Base-by-base conservation (phyloP, 176 grass and related monocot genomes). In the Paspalum vaginatum region DNA sequence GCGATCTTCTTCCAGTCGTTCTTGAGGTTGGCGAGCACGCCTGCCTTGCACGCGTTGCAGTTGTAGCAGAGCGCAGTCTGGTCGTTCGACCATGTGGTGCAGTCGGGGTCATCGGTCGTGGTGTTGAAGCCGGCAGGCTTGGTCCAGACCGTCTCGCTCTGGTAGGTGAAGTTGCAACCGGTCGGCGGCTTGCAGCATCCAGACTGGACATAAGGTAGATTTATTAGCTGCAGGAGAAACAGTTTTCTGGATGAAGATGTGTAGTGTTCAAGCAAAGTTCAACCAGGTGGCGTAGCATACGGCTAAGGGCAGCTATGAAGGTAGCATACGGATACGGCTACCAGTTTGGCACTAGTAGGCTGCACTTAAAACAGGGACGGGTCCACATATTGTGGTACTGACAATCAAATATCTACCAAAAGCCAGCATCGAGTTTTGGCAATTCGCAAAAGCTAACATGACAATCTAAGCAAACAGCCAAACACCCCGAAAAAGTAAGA, bases 1-100 rank as follows among this genome's bases (percentile, higher is more conserved):
- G 92, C 92, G 7, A 99, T 91, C 79, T 95, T 99, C 86, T 95
- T 99, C 96, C 92, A 99, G 79, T 93, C 93, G 11, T 83, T 87
- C 90, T 89, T 99, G 72, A 99, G 71, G 68, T 99, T 99, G 6
- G 90, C 92, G 0, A 99, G 96, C 55, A 95, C 88, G 3, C 96
- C 92, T 0, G 90, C 96, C 85, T 95, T 99, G 86, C 92, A 95
- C 20, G 92, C 89, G 66, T 81, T 85, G 72, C 88, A 99, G 64
- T 93, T 72, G 0, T 95, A 99, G 88, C 96, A 99, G 32, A 95
- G 96, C 5, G 6, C 4, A 16, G 14, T 83, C 74, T 47, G 90
- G 32, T 88, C 81, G 2, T 99, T 95, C 0, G 82, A 87, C 96
- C 96, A 99, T 45, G 92, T 91, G 47, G 56, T 87, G 84, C 90